Percentiles rank a stretch among this genome's conserved stretches.
These are phyloP conservation scores for Iberis pinnata DNA, from an alignment of 345 rosid genomes.

Conservation along the genomic window DNA sequence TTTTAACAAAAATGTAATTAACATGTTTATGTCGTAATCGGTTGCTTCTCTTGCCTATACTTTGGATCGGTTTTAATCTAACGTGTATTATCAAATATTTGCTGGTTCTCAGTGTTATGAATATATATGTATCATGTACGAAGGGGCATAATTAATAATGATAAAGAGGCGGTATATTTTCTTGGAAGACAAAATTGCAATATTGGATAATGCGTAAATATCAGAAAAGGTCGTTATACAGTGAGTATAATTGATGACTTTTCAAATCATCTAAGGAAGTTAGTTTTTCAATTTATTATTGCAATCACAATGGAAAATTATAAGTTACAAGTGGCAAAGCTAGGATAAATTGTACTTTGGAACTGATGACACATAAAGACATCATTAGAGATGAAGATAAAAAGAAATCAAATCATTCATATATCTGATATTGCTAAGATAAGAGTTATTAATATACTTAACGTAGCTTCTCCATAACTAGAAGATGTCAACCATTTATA, in stretches of 20 bases:
- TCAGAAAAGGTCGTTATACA: slow-evolving; percentile 13
- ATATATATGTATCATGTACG: neutral
- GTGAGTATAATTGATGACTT: slow-evolving; percentile 25
- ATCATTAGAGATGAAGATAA: slow-evolving; percentile 14
- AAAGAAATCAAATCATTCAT: slow-evolving; percentile 1
- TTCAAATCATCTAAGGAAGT: slow-evolving; percentile 18
- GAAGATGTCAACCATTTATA: too few relatives aligned
- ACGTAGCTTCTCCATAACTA: too few relatives aligned
- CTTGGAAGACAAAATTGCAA: slow-evolving; percentile 5
- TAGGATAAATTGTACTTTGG: slow-evolving; percentile 1
- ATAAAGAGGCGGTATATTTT: slow-evolving; percentile 6
- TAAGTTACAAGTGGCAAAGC: slow-evolving; percentile 23
- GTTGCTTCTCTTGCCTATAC: too few relatives aligned
- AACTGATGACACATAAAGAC: slow-evolving; percentile 4
- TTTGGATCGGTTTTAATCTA: too few relatives aligned
- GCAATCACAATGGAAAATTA: slow-evolving; percentile 11
- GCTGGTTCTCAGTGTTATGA: neutral
- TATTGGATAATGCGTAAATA: slow-evolving; percentile 14
- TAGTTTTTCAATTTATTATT: neutral
- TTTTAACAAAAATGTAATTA: too few relatives aligned
- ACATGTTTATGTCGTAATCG: too few relatives aligned
- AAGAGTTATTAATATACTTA: too few relatives aligned
- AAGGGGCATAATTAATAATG: neutral
- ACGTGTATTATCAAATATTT: slow-evolving; percentile 12
- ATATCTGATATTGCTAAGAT: too few relatives aligned